Conservation (phyloP, 176 grass and related monocot genomes). For the Eragrostis nindensis region DNA sequence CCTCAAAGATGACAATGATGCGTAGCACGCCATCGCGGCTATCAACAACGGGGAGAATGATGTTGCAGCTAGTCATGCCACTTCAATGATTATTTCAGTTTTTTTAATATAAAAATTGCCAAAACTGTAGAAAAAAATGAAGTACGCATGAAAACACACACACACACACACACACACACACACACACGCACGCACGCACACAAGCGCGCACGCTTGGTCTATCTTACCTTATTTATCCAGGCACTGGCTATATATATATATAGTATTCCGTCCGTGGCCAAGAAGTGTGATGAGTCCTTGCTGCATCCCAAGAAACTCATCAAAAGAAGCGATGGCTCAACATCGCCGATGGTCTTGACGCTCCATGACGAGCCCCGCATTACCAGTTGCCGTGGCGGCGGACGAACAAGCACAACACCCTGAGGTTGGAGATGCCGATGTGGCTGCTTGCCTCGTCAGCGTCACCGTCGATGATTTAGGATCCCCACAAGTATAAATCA, state of each 20-base stretch:
- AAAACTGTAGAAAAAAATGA: slow-evolving; percentile 43
- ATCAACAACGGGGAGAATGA: background rate
- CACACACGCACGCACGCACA: too few species aligned
- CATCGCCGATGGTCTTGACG: too few species aligned
- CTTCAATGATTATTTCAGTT: too few species aligned
- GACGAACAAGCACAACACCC: background rate
- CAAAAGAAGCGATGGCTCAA: accelerated
- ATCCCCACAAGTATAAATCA: accelerated
- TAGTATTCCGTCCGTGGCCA: background rate
- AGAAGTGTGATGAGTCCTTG: background rate
- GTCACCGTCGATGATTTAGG: background rate
- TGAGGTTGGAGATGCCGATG: background rate
- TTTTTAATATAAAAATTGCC: too few species aligned
- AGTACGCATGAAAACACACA: too few species aligned
- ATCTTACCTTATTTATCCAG: too few species aligned
- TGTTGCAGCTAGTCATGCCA: too few species aligned
- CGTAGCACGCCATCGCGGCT: background rate
- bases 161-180: too few species aligned
- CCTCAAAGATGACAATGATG: background rate
- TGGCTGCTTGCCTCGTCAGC: background rate
- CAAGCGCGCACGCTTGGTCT: too few species aligned
- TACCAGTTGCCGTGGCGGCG: too few species aligned
- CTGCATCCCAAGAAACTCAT: background rate
- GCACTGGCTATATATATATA: too few species aligned
- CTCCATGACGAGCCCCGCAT: background rate